Evolutionary conservation across 2,329 filamentous ascomycete species (phyloP).

Genomic region (Huntiella abstrusa): DNA sequence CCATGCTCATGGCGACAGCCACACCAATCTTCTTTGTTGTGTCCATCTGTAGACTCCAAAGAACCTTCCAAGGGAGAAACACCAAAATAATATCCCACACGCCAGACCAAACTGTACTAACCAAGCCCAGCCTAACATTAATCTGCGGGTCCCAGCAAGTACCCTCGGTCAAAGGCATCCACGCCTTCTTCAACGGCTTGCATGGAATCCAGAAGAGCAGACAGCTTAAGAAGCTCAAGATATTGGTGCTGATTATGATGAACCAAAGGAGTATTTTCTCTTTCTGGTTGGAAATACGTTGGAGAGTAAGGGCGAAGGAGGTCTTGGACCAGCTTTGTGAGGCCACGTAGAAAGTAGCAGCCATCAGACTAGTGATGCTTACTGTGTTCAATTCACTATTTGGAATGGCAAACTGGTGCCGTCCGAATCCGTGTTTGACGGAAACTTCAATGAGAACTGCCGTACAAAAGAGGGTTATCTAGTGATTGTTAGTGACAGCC

Average conservation of each 20-base stretch:
- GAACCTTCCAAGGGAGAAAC: conserved; percentile 15
- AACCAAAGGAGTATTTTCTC: conserved; percentile 16
- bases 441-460: conserved; percentile 9
- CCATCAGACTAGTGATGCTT: conserved; percentile 1
- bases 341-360: conserved; percentile 3
- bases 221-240: conserved; percentile 13
- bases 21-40: conserved; percentile 15
- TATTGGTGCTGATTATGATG: conserved; percentile 15
- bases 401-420: conserved; percentile 11
- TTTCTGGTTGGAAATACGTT: conserved; percentile 15
- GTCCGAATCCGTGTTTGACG: conserved; percentile 12
- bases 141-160: conserved; percentile 13
- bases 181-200: conserved; percentile 14
- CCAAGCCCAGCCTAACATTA: conserved; percentile 7
- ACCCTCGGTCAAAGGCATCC: conserved; percentile 9
- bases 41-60: conserved; percentile 16
- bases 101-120: conserved; percentile 11
- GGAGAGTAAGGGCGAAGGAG: conserved; percentile 16
- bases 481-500: neutral
- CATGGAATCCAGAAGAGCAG: conserved; percentile 16
- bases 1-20: conserved; percentile 15
- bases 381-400: neutral
- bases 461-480: conserved; percentile 2
- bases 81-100: conserved; percentile 13
- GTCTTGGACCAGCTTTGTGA: conserved; percentile 13